phyloP scores from a whole-genome alignment of 192 early-diverging fungal genomes.

The Backusella circina region DNA sequence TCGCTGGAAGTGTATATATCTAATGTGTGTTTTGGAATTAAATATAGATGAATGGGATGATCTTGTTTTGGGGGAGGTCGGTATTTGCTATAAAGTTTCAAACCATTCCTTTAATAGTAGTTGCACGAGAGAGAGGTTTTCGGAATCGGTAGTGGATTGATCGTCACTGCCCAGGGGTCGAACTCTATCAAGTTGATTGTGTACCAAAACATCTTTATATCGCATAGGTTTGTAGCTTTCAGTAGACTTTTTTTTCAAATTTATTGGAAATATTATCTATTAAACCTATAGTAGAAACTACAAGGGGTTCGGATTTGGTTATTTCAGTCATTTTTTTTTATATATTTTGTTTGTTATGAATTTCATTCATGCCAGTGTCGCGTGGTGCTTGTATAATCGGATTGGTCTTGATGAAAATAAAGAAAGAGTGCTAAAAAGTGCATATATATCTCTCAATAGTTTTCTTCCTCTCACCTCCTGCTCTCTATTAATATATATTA shows the following conservation, averaged over 20 bases:
- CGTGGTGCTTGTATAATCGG: too few species aligned
- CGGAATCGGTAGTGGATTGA: slow-evolving; percentile 66
- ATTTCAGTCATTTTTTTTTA: too few species aligned
- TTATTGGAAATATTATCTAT: too few species aligned
- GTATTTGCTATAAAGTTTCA: slow-evolving; percentile 42
- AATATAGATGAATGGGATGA: slow-evolving; percentile 46
- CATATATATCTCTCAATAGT: too few species aligned
- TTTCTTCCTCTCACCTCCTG: too few species aligned
- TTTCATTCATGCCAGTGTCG: too few species aligned
- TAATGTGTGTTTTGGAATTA: slow-evolving; percentile 63
- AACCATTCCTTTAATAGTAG: slow-evolving; percentile 52
- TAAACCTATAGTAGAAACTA: too few species aligned
- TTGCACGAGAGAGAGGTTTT: slow-evolving; percentile 41
- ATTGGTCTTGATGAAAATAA: too few species aligned
- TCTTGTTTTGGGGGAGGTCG: slow-evolving; percentile 48
- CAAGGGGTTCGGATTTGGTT: too few species aligned
- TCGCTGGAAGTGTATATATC: slow-evolving; percentile 49
- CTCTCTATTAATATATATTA: too few species aligned
- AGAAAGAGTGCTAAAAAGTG: too few species aligned
- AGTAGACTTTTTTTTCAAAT: slow-evolving; percentile 46
- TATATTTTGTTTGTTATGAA: too few species aligned
- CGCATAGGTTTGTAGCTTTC: slow-evolving; percentile 65
- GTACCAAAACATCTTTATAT: slow-evolving; percentile 60
- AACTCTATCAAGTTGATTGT: slow-evolving; percentile 75
- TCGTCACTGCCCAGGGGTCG: slow-evolving; percentile 72